phyloP scores from a whole-genome alignment of 2,329 filamentous ascomycete genomes.

The Aspergillus neotritici region DNA sequence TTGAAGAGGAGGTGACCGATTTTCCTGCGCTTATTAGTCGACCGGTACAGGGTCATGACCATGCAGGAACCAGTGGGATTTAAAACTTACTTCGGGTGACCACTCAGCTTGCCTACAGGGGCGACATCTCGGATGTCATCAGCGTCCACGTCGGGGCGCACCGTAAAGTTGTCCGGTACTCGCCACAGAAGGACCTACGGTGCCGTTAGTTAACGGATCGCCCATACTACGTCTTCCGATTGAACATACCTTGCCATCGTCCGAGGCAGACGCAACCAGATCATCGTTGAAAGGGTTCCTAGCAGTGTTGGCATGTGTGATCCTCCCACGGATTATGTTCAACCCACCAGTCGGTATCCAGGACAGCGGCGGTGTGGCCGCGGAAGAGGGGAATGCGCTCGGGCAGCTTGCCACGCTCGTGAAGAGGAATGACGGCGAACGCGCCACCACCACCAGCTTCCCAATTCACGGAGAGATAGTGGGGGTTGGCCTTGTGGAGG shows the following conservation, averaged over 20 bases:
- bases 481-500: constrained; percentile 71
- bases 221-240: too few relatives aligned
- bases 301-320: constrained; percentile 10
- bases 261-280: constrained; percentile 85
- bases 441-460: constrained; percentile 92
- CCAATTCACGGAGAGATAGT: constrained; percentile 98
- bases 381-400: constrained; percentile 93
- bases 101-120: constrained; percentile 73
- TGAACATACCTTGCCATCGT: constrained; percentile 74
- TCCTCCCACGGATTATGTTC: too few relatives aligned
- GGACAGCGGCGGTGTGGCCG: constrained; percentile 88
- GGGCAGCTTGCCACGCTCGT: constrained; percentile 83
- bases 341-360: constrained; percentile 88
- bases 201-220: constrained; percentile 7
- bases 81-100: constrained; percentile 69
- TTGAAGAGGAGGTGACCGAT: constrained; percentile 98
- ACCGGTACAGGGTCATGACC: too few relatives aligned
- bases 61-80: too few relatives aligned
- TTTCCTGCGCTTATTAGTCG: constrained; percentile 57
- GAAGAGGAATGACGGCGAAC: constrained; percentile 89
- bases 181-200: constrained; percentile 79
- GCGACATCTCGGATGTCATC: constrained; percentile 78
- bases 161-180: constrained; percentile 79
- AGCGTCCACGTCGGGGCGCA: constrained; percentile 66
- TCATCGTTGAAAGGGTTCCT: constrained; percentile 97